Conservation (phyloP, 306 rosid species). For the Glycine soja region DNA sequence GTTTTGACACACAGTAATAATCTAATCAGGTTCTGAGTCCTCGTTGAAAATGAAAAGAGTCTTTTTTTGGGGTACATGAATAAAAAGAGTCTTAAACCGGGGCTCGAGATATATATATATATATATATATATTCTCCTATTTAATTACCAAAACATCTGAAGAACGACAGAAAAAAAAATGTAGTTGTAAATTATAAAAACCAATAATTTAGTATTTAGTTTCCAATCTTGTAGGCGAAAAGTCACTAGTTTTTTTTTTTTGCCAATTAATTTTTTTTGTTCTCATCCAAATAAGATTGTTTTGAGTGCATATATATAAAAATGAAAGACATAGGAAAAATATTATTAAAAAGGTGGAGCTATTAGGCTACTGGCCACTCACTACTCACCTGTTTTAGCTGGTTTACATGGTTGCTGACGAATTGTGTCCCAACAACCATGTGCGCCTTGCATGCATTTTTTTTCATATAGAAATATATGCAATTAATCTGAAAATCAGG, state of each 20-base stretch:
- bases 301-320: background rate
- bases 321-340: background rate
- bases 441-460: constrained; percentile 43
- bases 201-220: background rate
- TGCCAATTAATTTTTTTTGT: background rate
- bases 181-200: background rate
- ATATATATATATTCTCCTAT: background rate
- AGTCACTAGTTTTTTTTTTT: no score
- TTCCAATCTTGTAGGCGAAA: constrained; percentile 12
- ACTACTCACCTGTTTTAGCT: constrained; percentile 22
- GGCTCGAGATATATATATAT: background rate
- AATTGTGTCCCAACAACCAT: constrained; percentile 42
- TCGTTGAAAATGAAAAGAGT: background rate
- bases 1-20: constrained; percentile 26
- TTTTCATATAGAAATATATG: background rate
- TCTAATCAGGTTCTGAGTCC: background rate
- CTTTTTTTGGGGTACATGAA: no score
- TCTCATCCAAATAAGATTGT: background rate
- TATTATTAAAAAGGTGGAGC: background rate
- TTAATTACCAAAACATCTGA: constrained; percentile 2
- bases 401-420: constrained; percentile 34
- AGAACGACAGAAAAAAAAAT: background rate
- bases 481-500: background rate
- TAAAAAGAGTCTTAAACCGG: no score
- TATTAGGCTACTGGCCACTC: background rate